A percentile compares a stretch with the other conserved stretches of the same genome.
Conservation (phyloP, 2,329 filamentous ascomycete species). For the Albifimbria verrucaria region DNA sequence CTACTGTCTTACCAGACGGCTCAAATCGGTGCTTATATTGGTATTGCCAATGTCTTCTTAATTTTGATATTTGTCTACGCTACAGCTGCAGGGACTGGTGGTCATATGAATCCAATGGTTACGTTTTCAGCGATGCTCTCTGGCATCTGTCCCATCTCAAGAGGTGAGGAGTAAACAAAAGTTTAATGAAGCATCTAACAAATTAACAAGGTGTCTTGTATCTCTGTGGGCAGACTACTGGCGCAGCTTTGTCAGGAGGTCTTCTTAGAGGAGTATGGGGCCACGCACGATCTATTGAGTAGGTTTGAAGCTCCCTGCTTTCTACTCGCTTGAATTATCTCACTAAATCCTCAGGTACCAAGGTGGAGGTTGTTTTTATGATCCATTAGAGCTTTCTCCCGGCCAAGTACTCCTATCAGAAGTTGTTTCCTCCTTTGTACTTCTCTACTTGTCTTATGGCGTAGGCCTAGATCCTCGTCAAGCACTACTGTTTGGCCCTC, state of each 20-base stretch:
- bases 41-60: constrained; percentile 35
- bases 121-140: constrained; percentile 50
- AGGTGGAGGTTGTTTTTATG: constrained; percentile 35
- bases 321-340: not conserved
- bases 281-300: constrained; percentile 24
- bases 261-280: constrained; percentile 34
- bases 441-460: constrained; percentile 43
- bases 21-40: constrained; percentile 26
- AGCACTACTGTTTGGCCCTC: constrained; percentile 43
- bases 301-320: not conserved
- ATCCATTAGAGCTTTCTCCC: constrained; percentile 28
- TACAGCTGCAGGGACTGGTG: constrained; percentile 44
- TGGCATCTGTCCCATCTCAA: constrained; percentile 44
- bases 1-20: constrained; percentile 22
- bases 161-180: constrained; percentile 19
- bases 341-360: constrained; percentile 4
- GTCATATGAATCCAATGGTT: constrained; percentile 51
- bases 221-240: constrained; percentile 40
- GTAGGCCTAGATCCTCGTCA: constrained; percentile 52
- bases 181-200: not conserved
- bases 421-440: constrained; percentile 32
- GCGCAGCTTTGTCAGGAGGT: constrained; percentile 41
- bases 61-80: constrained; percentile 47
- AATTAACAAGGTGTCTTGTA: constrained; percentile 36
- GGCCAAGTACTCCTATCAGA: constrained; percentile 45